Base-by-base conservation (phyloP, 176 grass and related monocot species). In the Olyra latifolia region DNA sequence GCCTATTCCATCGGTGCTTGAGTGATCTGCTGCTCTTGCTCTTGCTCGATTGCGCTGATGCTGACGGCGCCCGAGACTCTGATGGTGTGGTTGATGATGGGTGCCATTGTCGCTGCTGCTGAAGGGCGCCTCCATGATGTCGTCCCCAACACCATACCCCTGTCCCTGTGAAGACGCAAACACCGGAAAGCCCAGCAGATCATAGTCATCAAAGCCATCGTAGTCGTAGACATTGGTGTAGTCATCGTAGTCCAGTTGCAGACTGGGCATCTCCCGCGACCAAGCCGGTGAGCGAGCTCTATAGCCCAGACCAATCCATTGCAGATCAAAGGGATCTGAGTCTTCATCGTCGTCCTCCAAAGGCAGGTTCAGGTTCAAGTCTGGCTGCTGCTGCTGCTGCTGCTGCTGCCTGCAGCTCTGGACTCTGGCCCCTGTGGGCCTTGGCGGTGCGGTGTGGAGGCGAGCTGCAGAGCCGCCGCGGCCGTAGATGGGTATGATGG, bases 401-500 rank as follows among this genome's bases (percentile, higher is more conserved):
- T 40, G 82, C 70, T 75, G 85, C 53, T 87, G 85, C 62, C 85
- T 82, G 44, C 65, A 63, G 64, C 85, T 87, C 74, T 88, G 73
- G 11, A 88, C 86, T 72, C 86, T 83, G 22, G 47, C 47, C 23
- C 73, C 86, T 0, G 65, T 47, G 10, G 86, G 86, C 80, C 86
- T 83, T 25, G 86, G 86, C 7, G 80, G 86, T 0, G 80, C 86
- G 3, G 43, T 32, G 15, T 76, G 23, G 42, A 88, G 27, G 3
- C 73, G 48, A 7, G 80, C 80, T 0, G 80, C 86, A n/a, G 86
- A 88, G 40, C 80, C 88, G 23, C 94, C 94, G 27, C 94, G 91
- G 0, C 94, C 94, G 66, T 94, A 97, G 60, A 97, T 94, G 32
- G 94, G 94, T 29, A 86, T 91, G 52, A 94, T 77, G 3, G 90